Conservation (phyloP, 2,329 filamentous ascomycete genomes). For the Kalmusia sp. region DNA sequence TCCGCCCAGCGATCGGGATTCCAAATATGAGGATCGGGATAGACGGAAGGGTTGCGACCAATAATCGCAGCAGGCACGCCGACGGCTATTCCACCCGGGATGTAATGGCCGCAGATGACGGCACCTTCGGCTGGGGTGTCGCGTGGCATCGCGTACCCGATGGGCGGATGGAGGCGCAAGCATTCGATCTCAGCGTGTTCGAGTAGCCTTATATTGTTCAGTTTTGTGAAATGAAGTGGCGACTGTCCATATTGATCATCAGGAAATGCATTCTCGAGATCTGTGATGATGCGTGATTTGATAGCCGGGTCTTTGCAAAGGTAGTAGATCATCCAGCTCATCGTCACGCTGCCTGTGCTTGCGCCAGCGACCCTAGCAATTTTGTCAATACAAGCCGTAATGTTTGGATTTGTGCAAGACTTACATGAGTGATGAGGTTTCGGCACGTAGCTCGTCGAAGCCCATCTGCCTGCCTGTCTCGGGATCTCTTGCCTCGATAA, state of each 20-base stretch:
- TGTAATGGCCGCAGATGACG: constrained; percentile 13
- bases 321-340: constrained; percentile 27
- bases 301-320: constrained; percentile 18
- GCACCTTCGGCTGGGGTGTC: constrained; percentile 19
- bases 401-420: background rate
- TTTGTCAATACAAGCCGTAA: background rate
- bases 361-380: constrained; percentile 19
- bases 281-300: constrained; percentile 11
- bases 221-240: constrained; percentile 16
- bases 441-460: constrained; percentile 21
- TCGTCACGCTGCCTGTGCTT: constrained; percentile 21
- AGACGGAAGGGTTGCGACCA: constrained; percentile 17
- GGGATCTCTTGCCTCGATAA: constrained; percentile 21
- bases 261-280: constrained; percentile 18
- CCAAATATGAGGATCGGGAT: constrained; percentile 12
- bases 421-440: constrained; percentile 22
- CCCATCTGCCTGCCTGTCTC: constrained; percentile 21
- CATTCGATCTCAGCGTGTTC: constrained; percentile 21
- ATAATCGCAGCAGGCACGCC: constrained; percentile 20
- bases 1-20: constrained; percentile 17
- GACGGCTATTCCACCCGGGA: constrained; percentile 20
- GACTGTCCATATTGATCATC: background rate
- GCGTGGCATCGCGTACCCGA: constrained; percentile 21
- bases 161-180: constrained; percentile 21
- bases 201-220: constrained; percentile 20